Percentiles rank a stretch among this genome's conserved stretches.
These are phyloP conservation scores for Venturiaceae sp. DNA, from an alignment of 2,329 filamentous ascomycete genomes.

Conservation along the genomic window DNA sequence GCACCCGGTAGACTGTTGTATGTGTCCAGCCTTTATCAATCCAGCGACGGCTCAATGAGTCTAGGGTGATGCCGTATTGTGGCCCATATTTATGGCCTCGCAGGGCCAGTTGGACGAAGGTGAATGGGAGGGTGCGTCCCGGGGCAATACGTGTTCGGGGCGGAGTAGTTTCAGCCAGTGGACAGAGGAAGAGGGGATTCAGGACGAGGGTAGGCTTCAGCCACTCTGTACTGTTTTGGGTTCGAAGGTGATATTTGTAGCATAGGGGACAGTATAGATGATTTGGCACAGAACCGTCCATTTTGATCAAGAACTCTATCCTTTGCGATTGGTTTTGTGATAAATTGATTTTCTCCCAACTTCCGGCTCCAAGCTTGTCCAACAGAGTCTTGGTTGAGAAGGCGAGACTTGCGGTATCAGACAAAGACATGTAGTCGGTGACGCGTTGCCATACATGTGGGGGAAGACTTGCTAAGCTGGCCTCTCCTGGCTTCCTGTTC, in stretches of 20 bases:
- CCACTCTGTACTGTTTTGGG: conserved; percentile 41
- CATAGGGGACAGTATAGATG: conserved; percentile 53
- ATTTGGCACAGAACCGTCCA: conserved; percentile 42
- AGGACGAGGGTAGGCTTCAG: conserved; percentile 43
- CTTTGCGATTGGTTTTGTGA: conserved; percentile 36
- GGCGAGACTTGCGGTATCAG: background rate
- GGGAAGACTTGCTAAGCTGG: background rate
- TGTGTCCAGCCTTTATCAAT: conserved; percentile 44
- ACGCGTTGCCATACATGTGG: background rate
- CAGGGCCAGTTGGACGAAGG: conserved; percentile 48
- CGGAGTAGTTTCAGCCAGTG: conserved; percentile 37
- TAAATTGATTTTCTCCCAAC: background rate
- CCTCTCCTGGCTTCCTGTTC: conserved; percentile 1
- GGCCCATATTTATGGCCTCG: conserved; percentile 38
- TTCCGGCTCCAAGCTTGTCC: background rate
- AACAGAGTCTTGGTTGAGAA: background rate
- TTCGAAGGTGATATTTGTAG: conserved; percentile 44
- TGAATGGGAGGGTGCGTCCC: conserved; percentile 45
- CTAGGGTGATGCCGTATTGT: conserved; percentile 36
- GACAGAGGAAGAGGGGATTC: conserved; percentile 49
- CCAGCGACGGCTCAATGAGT: conserved; percentile 44
- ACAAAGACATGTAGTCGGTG: background rate
- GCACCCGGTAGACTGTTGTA: conserved; percentile 43
- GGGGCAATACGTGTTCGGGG: conserved; percentile 45
- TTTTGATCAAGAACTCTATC: conserved; percentile 39